phyloP scores from a whole-genome alignment of 495 filamentous ascomycete species.

The Clavariopsis aquatica region DNA sequence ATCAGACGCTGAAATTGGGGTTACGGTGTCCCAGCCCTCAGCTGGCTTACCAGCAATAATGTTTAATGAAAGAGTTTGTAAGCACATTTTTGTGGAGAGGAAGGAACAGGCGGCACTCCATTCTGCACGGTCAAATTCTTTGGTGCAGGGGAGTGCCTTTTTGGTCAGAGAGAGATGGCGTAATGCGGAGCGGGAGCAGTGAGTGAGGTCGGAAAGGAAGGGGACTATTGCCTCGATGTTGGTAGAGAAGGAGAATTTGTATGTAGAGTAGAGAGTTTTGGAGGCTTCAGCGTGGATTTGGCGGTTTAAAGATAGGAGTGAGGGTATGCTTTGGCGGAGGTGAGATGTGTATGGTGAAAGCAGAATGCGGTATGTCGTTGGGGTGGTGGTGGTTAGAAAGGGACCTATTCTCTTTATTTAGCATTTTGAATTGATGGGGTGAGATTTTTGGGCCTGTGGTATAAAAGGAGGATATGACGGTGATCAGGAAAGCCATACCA shows the following conservation, averaged over 20 bases:
- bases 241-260: constrained; percentile 55
- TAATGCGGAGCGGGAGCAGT: constrained; percentile 47
- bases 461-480: neutral
- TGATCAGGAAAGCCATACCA: constrained; percentile 9
- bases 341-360: constrained; percentile 41
- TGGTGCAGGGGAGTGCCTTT: constrained; percentile 50
- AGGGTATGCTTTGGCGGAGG: constrained; percentile 40
- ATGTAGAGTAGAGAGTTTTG: constrained; percentile 52
- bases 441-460: too few species aligned
- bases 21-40: constrained; percentile 48
- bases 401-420: too few species aligned
- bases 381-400: constrained; percentile 39
- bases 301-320: constrained; percentile 51
- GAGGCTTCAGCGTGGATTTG: constrained; percentile 53
- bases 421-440: too few species aligned
- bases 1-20: constrained; percentile 46
- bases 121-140: constrained; percentile 55
- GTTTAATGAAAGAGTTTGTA: constrained; percentile 46
- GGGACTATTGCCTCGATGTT: constrained; percentile 58
- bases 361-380: constrained; percentile 53
- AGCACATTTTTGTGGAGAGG: constrained; percentile 28
- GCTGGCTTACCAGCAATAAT: constrained; percentile 50
- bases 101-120: constrained; percentile 53
- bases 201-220: constrained; percentile 57
- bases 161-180: constrained; percentile 52